phyloP scores from a whole-genome alignment of 805 yeast species.

The Wickerhamiella australiensis region DNA sequence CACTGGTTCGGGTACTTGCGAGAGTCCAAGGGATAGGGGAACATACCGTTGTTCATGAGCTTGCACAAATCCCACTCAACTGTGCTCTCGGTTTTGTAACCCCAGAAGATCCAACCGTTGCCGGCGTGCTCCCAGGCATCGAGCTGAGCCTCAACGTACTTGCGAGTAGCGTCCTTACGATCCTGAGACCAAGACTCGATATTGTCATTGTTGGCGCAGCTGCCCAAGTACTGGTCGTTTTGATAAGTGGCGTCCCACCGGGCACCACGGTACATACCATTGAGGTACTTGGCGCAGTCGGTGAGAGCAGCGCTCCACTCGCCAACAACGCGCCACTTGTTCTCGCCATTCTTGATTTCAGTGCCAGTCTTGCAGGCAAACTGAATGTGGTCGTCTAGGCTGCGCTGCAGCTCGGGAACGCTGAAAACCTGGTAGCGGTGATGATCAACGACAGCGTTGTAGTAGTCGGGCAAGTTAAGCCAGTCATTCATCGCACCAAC shows the following conservation, averaged over 20 bases:
- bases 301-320: slow-evolving; percentile 91
- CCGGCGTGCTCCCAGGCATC: slow-evolving; percentile 57
- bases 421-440: slow-evolving; percentile 85
- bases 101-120: slow-evolving; percentile 92
- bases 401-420: slow-evolving; percentile 43
- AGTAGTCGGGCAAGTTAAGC: slow-evolving; percentile 29
- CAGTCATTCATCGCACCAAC: slow-evolving; percentile 51
- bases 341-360: slow-evolving; percentile 34
- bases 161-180: slow-evolving; percentile 47
- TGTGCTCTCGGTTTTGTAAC: slow-evolving; percentile 75
- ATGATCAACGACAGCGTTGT: slow-evolving; percentile 72
- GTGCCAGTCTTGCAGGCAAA: slow-evolving; percentile 43
- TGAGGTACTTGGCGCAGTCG: slow-evolving; percentile 80
- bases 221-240: slow-evolving; percentile 39
- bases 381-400: slow-evolving; percentile 49
- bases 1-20: slow-evolving; percentile 66
- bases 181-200: slow-evolving; percentile 44
- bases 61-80: slow-evolving; percentile 76
- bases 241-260: slow-evolving; percentile 58
- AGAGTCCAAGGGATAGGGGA: slow-evolving; percentile 69
- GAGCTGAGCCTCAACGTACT: slow-evolving; percentile 76
- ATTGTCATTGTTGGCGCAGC: slow-evolving; percentile 36
- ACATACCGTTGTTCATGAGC: slow-evolving; percentile 44
- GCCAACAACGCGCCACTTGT: slow-evolving; percentile 68
- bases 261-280: slow-evolving; percentile 76